Base-by-base conservation (phyloP, 2,329 filamentous ascomycete genomes). In the Byssothecium circinans region DNA sequence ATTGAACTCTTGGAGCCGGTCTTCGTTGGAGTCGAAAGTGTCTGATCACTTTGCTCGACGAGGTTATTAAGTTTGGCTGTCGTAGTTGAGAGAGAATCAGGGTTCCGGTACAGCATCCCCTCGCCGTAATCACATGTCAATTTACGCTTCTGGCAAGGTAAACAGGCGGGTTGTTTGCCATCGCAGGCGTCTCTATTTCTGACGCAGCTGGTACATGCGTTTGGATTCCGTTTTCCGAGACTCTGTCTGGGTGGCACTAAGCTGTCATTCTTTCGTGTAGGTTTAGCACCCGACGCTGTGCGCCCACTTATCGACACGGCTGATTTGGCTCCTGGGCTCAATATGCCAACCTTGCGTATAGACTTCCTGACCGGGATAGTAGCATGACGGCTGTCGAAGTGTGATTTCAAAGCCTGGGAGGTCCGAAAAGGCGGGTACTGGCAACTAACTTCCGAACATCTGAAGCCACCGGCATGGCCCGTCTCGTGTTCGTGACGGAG, bases 401-500 rank as follows among this genome's bases (percentile, higher is more conserved):
- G 51, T 6, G 6, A 17, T 17, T 48, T 42, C 36, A 54, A 30
- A 23, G 49, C 23, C 23, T 41, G 15, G 2, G 32, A 8, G 2
- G 37, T 39, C 14, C 38, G 35, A 17, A 52, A 47, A 1, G 43
- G 45, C 5, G 49, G 48, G 33, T 52, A 51, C 17, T 49, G 49
- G 23, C 52, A 54, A 14, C 29, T 33, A 1, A 39, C 8, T 20
- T 42, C 20, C 11, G 43, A 33, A 41, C 52, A 55, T 12, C 43
- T 43, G 27, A 50, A 48, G 11, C 49, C 50, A 27, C 50, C 46
- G n/a, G 38, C 41, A 41, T 55, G 52, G 6, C 42, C 37, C 3
- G 39, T 33, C 17, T 55, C 52, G 20, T 55, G 52, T 20, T 53
- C 43, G 12, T 32, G 42, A 14, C 49, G 52, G 2, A 42, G 36